Base-by-base conservation (phyloP, 208 protist species). In the Wallacemonas sp. region DNA sequence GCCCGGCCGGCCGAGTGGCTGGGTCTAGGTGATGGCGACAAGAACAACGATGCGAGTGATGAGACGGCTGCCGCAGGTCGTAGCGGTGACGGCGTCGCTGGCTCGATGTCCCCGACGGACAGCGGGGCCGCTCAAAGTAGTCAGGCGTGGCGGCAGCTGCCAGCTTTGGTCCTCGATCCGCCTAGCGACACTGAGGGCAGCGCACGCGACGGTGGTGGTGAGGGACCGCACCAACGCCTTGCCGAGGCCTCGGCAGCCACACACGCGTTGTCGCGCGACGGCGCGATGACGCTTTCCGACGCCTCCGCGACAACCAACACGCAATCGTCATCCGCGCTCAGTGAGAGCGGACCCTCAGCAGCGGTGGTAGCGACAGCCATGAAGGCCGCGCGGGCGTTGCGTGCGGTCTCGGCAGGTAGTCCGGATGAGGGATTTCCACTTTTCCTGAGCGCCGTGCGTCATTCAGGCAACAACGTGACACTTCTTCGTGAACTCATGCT, bases 401-500 rank as follows among this genome's bases (percentile, higher is more conserved):
- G 73, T 37, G 50, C 50, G 30, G 50, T 57, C 13, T 26, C 50
- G 6, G 50, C 38, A 13, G 32, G 50, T 39, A 61, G 72, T 10
- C 60, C 63, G 2, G 73, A 71, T 17, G 67, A 73, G 8, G 57
- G 45, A 42, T 77, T 79, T 17, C 39, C 27, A 6, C 60, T 52
- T 39, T 74, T 79, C 37, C 58, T 77, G 10, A 26, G 62, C 27
- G 63, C 41, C n/a, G 65, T 77, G 19, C 62, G 65, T 44, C 53
- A 62, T 42, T 24, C 72, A 54, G 70, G 70, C 29, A 67, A 79
- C 63, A 72, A 74, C 44, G 66, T 69, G 22, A 71, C 59, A 50
- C 33, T 54, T 4, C 42, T 77, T 50, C 68, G 74, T 21, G 36
- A 41, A 21, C 53, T 76, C 36, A 62, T 76, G 27, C 2, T 33